Percentiles rank a stretch among this genome's conserved stretches.
phyloP scores from a whole-genome alignment of 2,329 filamentous ascomycete species.

The Neocucurbitaria cava region DNA sequence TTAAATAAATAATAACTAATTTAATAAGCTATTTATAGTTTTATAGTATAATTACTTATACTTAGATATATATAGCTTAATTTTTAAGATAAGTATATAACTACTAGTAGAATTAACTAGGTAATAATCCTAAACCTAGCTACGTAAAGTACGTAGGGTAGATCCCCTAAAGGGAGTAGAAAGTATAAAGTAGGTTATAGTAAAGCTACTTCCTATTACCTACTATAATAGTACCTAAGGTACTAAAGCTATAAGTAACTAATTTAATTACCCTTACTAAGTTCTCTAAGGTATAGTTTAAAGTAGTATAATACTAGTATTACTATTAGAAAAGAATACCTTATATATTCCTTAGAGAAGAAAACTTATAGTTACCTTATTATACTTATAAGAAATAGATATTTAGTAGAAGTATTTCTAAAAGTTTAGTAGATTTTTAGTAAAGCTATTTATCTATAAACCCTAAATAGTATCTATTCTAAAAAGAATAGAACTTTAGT shows the following conservation, averaged over 20 bases:
- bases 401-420: background rate
- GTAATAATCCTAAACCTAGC: no score
- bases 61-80: conserved; percentile 57
- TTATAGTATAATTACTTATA: conserved; percentile 53
- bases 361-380: background rate
- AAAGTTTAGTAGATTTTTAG: conserved; percentile 8
- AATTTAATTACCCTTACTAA: conserved; percentile 13
- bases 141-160: background rate
- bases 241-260: no score
- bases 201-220: background rate
- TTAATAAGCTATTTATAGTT: conserved; percentile 58
- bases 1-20: conserved; percentile 57
- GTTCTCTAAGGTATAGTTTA: conserved; percentile 12
- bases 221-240: background rate
- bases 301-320: conserved; percentile 1
- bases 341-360: no score
- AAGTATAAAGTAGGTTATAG: background rate
- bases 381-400: background rate
- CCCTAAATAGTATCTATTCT: conserved; percentile 2
- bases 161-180: background rate
- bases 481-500: conserved; percentile 4
- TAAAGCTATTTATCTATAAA: conserved; percentile 9
- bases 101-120: conserved; percentile 51
- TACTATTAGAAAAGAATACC: background rate
- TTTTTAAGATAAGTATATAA: conserved; percentile 47